Evolutionary conservation across 2,329 filamentous ascomycete genomes (phyloP).

Genomic region (Penicillium decumbens): DNA sequence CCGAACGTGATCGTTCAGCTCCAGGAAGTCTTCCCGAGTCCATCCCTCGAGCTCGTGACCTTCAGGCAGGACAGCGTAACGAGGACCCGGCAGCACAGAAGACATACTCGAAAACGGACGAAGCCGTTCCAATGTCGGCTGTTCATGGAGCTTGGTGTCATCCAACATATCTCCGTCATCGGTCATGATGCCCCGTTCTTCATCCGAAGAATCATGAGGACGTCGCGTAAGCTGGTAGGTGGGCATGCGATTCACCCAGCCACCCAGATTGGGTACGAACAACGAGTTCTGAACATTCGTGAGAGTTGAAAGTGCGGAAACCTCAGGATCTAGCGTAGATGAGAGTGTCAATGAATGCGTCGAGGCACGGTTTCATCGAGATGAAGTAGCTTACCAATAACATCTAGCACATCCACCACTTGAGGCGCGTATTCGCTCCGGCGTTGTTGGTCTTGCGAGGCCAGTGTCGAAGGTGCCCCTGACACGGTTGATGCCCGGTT

Average conservation of each 20-base stretch:
- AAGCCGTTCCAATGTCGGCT: slow-evolving; percentile 23
- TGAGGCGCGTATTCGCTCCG: slow-evolving; percentile 54
- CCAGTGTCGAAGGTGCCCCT: slow-evolving; percentile 17
- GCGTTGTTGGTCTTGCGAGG: slow-evolving; percentile 6
- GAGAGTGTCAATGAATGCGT: slow-evolving; percentile 12
- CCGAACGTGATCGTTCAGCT: slow-evolving; percentile 78
- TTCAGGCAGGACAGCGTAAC: slow-evolving; percentile 75
- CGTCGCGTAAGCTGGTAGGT: slow-evolving; percentile 67
- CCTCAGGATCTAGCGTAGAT: slow-evolving; percentile 63
- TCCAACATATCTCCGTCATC: slow-evolving; percentile 26
- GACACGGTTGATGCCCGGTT: slow-evolving; percentile 33
- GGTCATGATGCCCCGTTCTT: slow-evolving; percentile 25
- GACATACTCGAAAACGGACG: slow-evolving; percentile 57
- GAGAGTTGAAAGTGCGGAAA: slow-evolving; percentile 74
- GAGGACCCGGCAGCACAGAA: slow-evolving; percentile 63
- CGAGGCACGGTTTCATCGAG: background rate
- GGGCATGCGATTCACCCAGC: slow-evolving; percentile 68
- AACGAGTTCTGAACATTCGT: slow-evolving; percentile 89
- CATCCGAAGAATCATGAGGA: slow-evolving; percentile 29
- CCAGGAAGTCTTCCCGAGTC: slow-evolving; percentile 66
- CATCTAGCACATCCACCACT: slow-evolving; percentile 64
- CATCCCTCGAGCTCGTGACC: slow-evolving; percentile 68
- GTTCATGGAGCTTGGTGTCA: slow-evolving; percentile 24
- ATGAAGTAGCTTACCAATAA: slow-evolving; percentile 54
- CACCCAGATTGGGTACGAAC: slow-evolving; percentile 76